These are phyloP conservation scores for Cyclotella choctawhatcheeana DNA, from an alignment of 108 stramenopile species.

Conservation along the genomic window DNA sequence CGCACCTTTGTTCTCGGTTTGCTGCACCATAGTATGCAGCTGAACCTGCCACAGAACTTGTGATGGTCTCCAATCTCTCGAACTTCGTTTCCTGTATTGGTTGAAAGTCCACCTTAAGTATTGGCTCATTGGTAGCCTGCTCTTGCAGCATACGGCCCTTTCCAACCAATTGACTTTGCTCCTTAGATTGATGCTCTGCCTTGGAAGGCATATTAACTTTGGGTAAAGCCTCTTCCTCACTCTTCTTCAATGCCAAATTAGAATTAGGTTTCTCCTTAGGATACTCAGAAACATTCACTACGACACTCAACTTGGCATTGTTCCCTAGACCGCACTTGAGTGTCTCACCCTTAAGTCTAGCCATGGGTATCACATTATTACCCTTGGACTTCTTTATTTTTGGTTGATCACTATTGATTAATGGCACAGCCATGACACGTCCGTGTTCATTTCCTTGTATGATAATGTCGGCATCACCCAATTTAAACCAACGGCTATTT, in stretches of 20 bases:
- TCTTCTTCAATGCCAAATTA: not conserved
- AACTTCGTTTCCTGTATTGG: not conserved
- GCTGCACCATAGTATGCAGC: not conserved
- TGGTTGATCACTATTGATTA: conserved; percentile 5
- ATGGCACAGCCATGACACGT: conserved; percentile 8
- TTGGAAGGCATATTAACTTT: too few relatives aligned
- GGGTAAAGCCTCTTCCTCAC: conserved; percentile 25
- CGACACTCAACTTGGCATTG: conserved; percentile 19
- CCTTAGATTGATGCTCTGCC: not conserved
- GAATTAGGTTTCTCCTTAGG: not conserved
- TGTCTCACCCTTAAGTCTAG: conserved; percentile 38
- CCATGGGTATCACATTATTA: conserved; percentile 23
- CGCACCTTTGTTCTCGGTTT: not conserved
- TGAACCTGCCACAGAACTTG: not conserved
- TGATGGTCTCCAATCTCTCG: not conserved
- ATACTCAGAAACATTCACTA: conserved; percentile 27
- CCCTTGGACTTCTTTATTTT: not conserved
- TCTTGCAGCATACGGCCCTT: not conserved
- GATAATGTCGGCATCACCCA: conserved; percentile 24
- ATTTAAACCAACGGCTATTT: conserved; percentile 23
- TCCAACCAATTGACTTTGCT: not conserved
- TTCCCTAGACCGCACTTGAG: conserved; percentile 24
- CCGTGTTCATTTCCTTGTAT: conserved; percentile 33
- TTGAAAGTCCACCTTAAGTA: not conserved
- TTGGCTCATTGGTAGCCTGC: not conserved